Evolutionary conservation across 495 filamentous ascomycete genomes (phyloP).

Genomic region (Lasiosphaeris hirsuta): DNA sequence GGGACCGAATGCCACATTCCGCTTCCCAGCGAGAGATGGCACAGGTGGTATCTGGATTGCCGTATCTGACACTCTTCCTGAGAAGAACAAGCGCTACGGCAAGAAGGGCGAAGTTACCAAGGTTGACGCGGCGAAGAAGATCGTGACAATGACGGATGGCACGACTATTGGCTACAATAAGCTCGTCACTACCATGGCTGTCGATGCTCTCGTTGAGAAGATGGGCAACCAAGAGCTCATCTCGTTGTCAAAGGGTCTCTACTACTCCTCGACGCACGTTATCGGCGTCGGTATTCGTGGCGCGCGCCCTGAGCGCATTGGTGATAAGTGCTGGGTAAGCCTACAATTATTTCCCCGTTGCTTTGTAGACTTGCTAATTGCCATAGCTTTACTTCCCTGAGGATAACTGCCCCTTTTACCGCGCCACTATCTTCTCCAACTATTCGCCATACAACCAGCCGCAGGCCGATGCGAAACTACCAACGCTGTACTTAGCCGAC

Average conservation of each 20-base stretch:
- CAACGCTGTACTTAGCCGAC: slow-evolving; percentile 79
- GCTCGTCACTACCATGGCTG: slow-evolving; percentile 93
- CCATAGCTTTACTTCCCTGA: slow-evolving; percentile 95
- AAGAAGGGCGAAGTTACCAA: slow-evolving; percentile 78
- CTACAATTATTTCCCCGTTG: not conserved
- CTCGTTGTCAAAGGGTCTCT: slow-evolving; percentile 82
- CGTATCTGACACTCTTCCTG: slow-evolving; percentile 88
- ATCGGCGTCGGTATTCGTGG: slow-evolving; percentile 95
- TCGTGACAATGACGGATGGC: slow-evolving; percentile 77
- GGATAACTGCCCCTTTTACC: slow-evolving; percentile 98
- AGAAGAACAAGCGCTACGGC: slow-evolving; percentile 87
- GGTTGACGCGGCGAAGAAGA: slow-evolving; percentile 80
- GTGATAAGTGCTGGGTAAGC: slow-evolving; percentile 97
- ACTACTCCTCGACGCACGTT: slow-evolving; percentile 96
- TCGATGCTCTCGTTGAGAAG: slow-evolving; percentile 81
- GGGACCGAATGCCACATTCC: slow-evolving; percentile 98
- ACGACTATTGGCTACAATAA: slow-evolving; percentile 89
- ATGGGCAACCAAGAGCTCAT: slow-evolving; percentile 85
- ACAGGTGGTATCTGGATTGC: slow-evolving; percentile 99
- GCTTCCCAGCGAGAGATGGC: slow-evolving; percentile 92
- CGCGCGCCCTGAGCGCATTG: slow-evolving; percentile 88
- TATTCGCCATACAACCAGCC: slow-evolving; percentile 99
- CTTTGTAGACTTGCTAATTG: slow-evolving; percentile 16
- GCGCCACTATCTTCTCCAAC: slow-evolving; percentile 99
- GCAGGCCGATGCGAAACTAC: slow-evolving; percentile 72